Base-by-base conservation (phyloP, 2,329 filamentous ascomycete species). In the Nigrograna mackinnonii region DNA sequence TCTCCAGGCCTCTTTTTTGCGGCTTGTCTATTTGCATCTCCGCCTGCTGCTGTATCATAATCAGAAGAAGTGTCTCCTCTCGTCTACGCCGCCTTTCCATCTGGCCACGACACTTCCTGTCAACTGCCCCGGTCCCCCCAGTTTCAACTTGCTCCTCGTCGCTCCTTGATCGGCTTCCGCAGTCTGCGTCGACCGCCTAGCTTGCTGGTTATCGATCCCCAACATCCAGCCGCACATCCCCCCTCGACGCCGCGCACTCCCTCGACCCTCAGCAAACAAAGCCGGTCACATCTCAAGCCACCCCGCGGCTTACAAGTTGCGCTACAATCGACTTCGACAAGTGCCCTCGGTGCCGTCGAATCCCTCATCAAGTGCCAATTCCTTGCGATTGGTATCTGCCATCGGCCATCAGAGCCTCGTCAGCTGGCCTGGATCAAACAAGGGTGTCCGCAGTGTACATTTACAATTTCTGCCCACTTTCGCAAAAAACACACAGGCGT, bases 1-100 rank as follows among this genome's bases (percentile, higher is more conserved):
- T 66, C 64, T 67, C 65, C 65, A 67, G 58, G 50, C 57, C 50
- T 50, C 57, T 24, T 11, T 41, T 41, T 39, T 35, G 56, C 56
- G 58, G 54, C 59, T 58, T 68, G 64, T 68, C 59, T 68, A 68
- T 68, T n/a, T 68, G 54, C 46, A 40, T 22, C 34, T 33, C 52
- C 47, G 46, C 58, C 50, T 52, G 47, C 52, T 52, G 53, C 58
- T 58, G 55, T 59, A 55, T 52, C 58, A 53, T 64, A 66, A 61
- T 66, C 58, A 44, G 46, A 41, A 44, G 42, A 43, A 33, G 11
- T 13, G 3, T 14, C 16, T 33, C 16, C 31, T 33, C 11, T 17
- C 11, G 9, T 33, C 16, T 17, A 14, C 24, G 14, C 14, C 24
- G 14, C 11, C 24, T 28, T 14, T 14, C 24, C 24, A 28, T 28